phyloP scores from a whole-genome alignment of 805 yeast genomes.

The Wickerhamomyces alni region DNA sequence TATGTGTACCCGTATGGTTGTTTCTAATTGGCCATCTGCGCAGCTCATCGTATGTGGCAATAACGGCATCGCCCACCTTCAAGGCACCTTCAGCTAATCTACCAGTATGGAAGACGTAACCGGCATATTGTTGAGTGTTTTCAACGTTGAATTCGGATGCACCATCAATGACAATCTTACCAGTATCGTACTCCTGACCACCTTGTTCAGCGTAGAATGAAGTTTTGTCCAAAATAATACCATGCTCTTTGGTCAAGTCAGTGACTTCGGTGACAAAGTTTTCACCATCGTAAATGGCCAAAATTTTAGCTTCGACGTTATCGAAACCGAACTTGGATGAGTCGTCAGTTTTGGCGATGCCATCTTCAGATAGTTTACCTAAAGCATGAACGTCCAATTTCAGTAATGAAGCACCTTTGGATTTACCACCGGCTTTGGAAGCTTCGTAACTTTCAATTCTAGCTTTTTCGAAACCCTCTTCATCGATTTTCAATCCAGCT shows the following conservation, averaged over 20 bases:
- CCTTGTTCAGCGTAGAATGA: slow-evolving; percentile 99
- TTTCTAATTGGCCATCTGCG: slow-evolving; percentile 96
- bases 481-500: slow-evolving; percentile 88
- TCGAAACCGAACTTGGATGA: slow-evolving; percentile 67
- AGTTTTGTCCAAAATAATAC: slow-evolving; percentile 81
- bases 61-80: slow-evolving; percentile 60
- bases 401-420: slow-evolving; percentile 50
- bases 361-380: slow-evolving; percentile 58
- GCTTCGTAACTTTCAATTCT: slow-evolving; percentile 88
- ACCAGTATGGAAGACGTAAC: slow-evolving; percentile 95
- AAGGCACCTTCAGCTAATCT: slow-evolving; percentile 69
- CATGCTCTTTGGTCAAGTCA: slow-evolving; percentile 51
- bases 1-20: slow-evolving; percentile 98
- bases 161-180: slow-evolving; percentile 87
- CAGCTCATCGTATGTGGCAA: slow-evolving; percentile 85
- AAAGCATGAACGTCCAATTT: slow-evolving; percentile 91
- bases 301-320: slow-evolving; percentile 60
- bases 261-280: slow-evolving; percentile 49
- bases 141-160: slow-evolving; percentile 81
- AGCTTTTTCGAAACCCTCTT: slow-evolving; percentile 87
- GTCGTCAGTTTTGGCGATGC: slow-evolving; percentile 80
- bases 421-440: slow-evolving; percentile 78
- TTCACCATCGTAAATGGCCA: slow-evolving; percentile 65
- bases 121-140: slow-evolving; percentile 89
- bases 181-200: slow-evolving; percentile 97